Evolutionary conservation across 805 yeast species (phyloP), one percentile per base, ranked within the genome.

Genomic region (Tanozyma kutaoensis): DNA sequence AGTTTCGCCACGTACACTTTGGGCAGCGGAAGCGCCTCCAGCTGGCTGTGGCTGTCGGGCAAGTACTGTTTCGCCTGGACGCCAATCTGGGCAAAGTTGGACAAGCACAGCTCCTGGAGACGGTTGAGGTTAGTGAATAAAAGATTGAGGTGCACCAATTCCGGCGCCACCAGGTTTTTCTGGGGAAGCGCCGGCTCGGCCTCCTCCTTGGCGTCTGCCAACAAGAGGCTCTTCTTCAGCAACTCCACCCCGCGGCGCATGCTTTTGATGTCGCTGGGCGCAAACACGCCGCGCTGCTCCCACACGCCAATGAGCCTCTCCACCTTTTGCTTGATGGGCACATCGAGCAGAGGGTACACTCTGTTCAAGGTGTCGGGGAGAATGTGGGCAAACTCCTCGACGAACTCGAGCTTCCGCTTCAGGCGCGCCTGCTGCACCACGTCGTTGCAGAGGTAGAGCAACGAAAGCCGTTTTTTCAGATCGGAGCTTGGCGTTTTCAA

Each of bases 381-480:
- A 3, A 63, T 65, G 1, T 46, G 43, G 9, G 69, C 61, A 48
- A 79, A 82, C 3, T 71, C 74, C 7, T 49, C 52, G 3, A 76
- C 48, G 36, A 76, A 75, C 25, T 71, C 80, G 4, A 54, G 52
- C 40, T 67, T 71, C 32, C 67, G 61, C 39, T 72, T 70, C 19
- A 76, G 72, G 32, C 74, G 62, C 3, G 85, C 71, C 44, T 78
- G 78, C 48, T 82, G 95, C 1, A 81, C 76, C 14, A 82, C 74
- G 37, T 82, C 95, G 46, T 82, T 82, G 27, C 78, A 76, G 10
- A 82, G 55, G 42, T 82, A 82, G 14, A 82, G 58, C 30, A 77
- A 50, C 2, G 76, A 62, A 27, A 76, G 58, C 32, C 62, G 66
- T 39, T 66, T 60, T 12, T 32, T 35, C 35, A 31, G 34, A 19